Percentiles rank a stretch among this genome's conserved stretches.
These are phyloP conservation scores for Puccinia triticina DNA, from an alignment of 1,284 basidiomycete genomes.

Conservation along the genomic window DNA sequence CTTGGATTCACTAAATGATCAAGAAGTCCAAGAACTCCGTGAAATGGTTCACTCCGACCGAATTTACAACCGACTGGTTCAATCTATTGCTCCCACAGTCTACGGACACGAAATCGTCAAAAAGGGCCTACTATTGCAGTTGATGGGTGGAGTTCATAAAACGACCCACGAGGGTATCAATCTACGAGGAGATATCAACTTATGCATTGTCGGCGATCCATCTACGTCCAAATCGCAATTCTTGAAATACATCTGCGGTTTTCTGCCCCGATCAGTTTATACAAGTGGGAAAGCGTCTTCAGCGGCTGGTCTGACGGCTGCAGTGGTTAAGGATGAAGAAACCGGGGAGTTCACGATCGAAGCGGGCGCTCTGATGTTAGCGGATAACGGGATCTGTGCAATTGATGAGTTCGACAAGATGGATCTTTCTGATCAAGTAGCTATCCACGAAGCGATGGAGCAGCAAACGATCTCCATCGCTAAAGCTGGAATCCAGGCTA, in stretches of 20 bases:
- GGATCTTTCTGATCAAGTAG: conserved; percentile 97
- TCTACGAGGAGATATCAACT: conserved; percentile 95
- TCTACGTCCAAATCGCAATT: conserved; percentile 98
- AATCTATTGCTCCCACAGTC: conserved; percentile 95
- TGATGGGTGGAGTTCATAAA: conserved; percentile 99
- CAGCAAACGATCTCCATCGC: conserved; percentile 99
- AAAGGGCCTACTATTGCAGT: conserved; percentile 93
- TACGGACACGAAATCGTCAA: conserved; percentile 99
- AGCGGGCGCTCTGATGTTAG: conserved; percentile 97
- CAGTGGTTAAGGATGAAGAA: conserved; percentile 97
- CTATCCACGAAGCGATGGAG: conserved; percentile 99
- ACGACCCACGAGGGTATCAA: conserved; percentile 95
- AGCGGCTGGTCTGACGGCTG: conserved; percentile 96
- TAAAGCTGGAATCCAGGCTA: conserved; percentile 98
- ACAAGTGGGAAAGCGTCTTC: conserved; percentile 99
- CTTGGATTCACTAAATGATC: conserved; percentile 82
- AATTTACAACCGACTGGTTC: conserved; percentile 90
- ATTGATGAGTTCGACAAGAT: conserved; percentile 99
- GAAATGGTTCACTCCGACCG: conserved; percentile 90
- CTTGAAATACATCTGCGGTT: conserved; percentile 98
- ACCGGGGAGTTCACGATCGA: conserved; percentile 99
- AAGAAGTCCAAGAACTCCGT: conserved; percentile 91
- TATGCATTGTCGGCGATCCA: conserved; percentile 97
- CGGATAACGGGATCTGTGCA: conserved; percentile 98
- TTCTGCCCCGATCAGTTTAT: conserved; percentile 96